A percentile compares a stretch with the other conserved stretches of the same genome.
Conservation (phyloP, 1,139 yeast genomes). For the Sugiyamaella castrensis region DNA sequence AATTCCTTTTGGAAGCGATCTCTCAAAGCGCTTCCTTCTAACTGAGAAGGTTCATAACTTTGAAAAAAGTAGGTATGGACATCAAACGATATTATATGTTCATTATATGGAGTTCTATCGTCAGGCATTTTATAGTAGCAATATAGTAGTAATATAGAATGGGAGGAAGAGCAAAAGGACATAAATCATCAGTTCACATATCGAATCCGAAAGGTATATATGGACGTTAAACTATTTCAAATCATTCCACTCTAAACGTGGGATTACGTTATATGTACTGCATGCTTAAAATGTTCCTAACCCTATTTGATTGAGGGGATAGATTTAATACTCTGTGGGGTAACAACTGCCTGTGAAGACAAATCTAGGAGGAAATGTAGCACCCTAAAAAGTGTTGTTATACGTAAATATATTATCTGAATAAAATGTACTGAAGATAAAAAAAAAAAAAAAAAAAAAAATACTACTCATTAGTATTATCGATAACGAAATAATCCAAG, state of each 20-base stretch:
- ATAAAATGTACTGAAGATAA: no score
- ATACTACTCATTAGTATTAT: no score
- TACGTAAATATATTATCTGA: no score
- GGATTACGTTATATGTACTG: not conserved
- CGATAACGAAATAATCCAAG: no score
- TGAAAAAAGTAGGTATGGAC: slow-evolving; percentile 55
- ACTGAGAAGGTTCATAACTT: slow-evolving; percentile 38
- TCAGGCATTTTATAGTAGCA: not conserved
- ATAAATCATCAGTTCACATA: no score
- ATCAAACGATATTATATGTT: slow-evolving; percentile 40
- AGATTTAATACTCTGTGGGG: not conserved
- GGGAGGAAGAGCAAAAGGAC: no score
- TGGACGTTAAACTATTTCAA: no score
- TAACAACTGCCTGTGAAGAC: not conserved
- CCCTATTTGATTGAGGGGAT: not conserved
- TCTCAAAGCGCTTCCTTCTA: slow-evolving; percentile 43
- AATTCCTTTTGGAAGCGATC: slow-evolving; percentile 46
- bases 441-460: no score
- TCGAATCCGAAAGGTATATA: no score
- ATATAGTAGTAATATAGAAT: not conserved
- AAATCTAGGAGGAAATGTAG: no score
- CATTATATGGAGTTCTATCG: slow-evolving; percentile 14
- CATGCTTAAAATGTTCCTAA: not conserved
- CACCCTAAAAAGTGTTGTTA: no score
- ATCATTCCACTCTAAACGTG: no score